Evolutionary conservation across 805 yeast species (phyloP), one percentile per base, ranked within the genome.

Genomic region (Priceomyces castillae): DNA sequence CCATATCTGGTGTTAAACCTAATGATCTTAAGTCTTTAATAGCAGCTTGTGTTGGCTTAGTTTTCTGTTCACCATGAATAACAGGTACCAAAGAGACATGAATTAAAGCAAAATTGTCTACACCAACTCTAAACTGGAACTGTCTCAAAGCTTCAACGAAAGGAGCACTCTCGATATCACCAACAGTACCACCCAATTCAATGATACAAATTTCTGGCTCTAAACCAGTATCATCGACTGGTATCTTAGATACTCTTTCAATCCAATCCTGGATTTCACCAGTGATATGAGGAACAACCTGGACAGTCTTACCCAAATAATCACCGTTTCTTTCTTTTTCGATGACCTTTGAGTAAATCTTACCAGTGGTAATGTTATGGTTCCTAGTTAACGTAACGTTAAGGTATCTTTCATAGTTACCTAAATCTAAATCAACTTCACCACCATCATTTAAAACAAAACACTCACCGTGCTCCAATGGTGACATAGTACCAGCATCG

Each of bases 401-500:
- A 54, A 94, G 76, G 71, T 94, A 94, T 62, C 99, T 83, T 74
- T 94, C 99, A 68, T 94, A 94, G 72, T 94, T 94, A 64, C 99
- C 99, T 54, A 94, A 76, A 72, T 94, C 99, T 62, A 94, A 79
- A 71, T 94, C 99, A 37, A 92, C 96, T 71, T 94, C 99, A 57
- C 99, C 99, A 66, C 99, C 99, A 64, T 94, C 99, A 65, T 92
- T 87, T 61, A 94, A 77, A 41, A 94, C 98, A 64, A 94, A 94
- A 64, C 96, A 96, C 69, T 94, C 99, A 57, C 99, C 99, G 64
- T 94, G 99, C 69, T 94, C 99, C 62, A 94, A 75, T 17, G 99
- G 99, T 34, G 97, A 88, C 99, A 94, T 94, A 36, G 99, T 94
- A 58, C 99, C 99, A 31, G 99, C 99, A 73, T 94, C 99, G 55